Base-by-base conservation (phyloP, 768 basidiomycete genomes). In the Suillus bovinus region DNA sequence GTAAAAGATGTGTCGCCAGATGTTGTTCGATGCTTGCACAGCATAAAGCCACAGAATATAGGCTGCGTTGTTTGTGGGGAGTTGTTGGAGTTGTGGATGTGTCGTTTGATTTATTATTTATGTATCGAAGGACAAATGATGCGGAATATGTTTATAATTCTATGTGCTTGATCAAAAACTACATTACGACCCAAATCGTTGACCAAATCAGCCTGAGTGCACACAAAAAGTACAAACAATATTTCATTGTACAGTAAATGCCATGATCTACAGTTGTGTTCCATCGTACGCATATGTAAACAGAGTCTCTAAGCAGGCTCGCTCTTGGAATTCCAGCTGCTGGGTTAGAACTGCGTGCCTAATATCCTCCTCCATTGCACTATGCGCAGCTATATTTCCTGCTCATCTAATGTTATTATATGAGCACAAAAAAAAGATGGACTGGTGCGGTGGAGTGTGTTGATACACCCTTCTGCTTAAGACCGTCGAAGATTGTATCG, bases 1-100 rank as follows among this genome's bases (percentile, higher is more conserved):
- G 56, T 72, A 56, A 62, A 39, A 44, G n/a, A 33, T 42, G 14
- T 5, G 20, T 17, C n/a, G n/a, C n/a, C n/a, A n/a, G n/a, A n/a
- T n/a, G n/a, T n/a, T n/a, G n/a, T n/a, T n/a, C n/a, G n/a, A n/a
- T n/a, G n/a, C n/a, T n/a, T n/a, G n/a, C n/a, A n/a, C n/a, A n/a
- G n/a, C n/a, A n/a, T n/a, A n/a, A n/a, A n/a, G n/a, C n/a, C n/a
- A n/a, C n/a, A n/a, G n/a, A n/a, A n/a, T n/a, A n/a, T n/a, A n/a
- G n/a, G n/a, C n/a, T n/a, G n/a, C n/a, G n/a, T n/a, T n/a, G n/a
- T n/a, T n/a, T n/a, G n/a, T n/a, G n/a, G n/a, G n/a, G n/a, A n/a
- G n/a, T n/a, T n/a, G n/a, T n/a, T n/a, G n/a, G n/a, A n/a, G n/a
- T n/a, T n/a, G n/a, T n/a, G n/a, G n/a, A n/a, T n/a, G n/a, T n/a